phyloP scores from a whole-genome alignment of 139 green algal genomes.

The Chlamydomonas sp. region DNA sequence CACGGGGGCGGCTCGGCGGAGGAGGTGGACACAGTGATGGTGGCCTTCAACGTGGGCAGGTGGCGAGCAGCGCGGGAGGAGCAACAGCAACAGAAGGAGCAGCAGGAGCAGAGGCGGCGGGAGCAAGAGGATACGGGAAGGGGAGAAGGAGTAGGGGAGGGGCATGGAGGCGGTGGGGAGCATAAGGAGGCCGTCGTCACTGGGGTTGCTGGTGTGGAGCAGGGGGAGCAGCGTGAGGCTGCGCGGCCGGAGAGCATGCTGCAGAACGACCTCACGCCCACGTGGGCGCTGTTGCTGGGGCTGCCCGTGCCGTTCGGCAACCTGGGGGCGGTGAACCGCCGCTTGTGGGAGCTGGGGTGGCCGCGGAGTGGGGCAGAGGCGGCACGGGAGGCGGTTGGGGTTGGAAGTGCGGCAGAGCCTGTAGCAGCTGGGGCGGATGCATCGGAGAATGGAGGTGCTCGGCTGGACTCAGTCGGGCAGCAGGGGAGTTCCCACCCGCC shows the following conservation, averaged over 20 bases:
- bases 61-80: neutral
- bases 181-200: too few species aligned
- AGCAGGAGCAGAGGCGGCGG: neutral
- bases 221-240: neutral
- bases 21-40: slow-evolving; percentile 81
- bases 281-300: slow-evolving; percentile 83
- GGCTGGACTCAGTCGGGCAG: neutral
- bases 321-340: slow-evolving; percentile 70
- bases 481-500: neutral
- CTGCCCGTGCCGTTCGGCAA: slow-evolving; percentile 88
- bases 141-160: too few species aligned
- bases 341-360: slow-evolving; percentile 60
- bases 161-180: too few species aligned
- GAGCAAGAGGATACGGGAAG: neutral
- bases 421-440: neutral
- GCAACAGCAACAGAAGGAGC: neutral
- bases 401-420: neutral
- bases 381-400: neutral
- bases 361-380: slow-evolving; percentile 26
- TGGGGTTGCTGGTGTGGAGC: too few species aligned
- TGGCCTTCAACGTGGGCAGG: slow-evolving; percentile 69
- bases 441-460: too few species aligned
- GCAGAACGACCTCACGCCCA: slow-evolving; percentile 90
- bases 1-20: slow-evolving; percentile 91
- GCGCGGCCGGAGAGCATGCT: slow-evolving; percentile 48